These are phyloP conservation scores for Sugiyamaella pinicola DNA, from an alignment of 1,139 yeast genomes.

Conservation along the genomic window DNA sequence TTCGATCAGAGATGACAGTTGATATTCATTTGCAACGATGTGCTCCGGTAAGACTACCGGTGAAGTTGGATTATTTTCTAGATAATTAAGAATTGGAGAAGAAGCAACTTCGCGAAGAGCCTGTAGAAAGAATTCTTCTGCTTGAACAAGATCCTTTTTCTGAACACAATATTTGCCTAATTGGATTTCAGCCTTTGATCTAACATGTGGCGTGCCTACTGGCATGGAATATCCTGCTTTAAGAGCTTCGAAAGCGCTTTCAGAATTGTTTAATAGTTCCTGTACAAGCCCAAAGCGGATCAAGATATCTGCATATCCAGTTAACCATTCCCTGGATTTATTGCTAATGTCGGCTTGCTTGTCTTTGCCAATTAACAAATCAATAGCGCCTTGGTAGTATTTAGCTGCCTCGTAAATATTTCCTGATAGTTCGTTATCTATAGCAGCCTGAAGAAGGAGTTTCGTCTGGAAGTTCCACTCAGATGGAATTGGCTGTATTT, in stretches of 20 bases:
- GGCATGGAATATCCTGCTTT: constrained; percentile 39
- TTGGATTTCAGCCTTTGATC: constrained; percentile 38
- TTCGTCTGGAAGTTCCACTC: constrained; percentile 41
- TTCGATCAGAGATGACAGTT: constrained; percentile 32
- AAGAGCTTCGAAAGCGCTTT: constrained; percentile 41
- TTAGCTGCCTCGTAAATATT: constrained; percentile 28
- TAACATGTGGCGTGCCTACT: constrained; percentile 35
- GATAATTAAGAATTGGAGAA: constrained; percentile 18
- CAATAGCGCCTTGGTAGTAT: constrained; percentile 35
- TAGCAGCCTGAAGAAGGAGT: constrained; percentile 37
- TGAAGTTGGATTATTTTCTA: constrained; percentile 26
- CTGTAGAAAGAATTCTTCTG: constrained; percentile 47
- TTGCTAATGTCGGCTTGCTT: constrained; percentile 24
- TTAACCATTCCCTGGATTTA: constrained; percentile 44
- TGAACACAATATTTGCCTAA: constrained; percentile 34
- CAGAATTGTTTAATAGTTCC: constrained; percentile 32
- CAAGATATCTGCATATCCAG: constrained; percentile 45
- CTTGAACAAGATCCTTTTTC: constrained; percentile 34
- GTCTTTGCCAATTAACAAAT: constrained; percentile 28
- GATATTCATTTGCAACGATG: constrained; percentile 21
- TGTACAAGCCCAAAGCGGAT: constrained; percentile 43
- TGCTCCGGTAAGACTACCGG: constrained; percentile 17
- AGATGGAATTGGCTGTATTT: constrained; percentile 37
- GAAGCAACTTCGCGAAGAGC: constrained; percentile 50
- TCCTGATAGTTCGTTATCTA: constrained; percentile 38